Percentiles rank a stretch among this genome's conserved stretches.
Conservation (phyloP, 768 basidiomycete species). For the Boletales sp. region DNA sequence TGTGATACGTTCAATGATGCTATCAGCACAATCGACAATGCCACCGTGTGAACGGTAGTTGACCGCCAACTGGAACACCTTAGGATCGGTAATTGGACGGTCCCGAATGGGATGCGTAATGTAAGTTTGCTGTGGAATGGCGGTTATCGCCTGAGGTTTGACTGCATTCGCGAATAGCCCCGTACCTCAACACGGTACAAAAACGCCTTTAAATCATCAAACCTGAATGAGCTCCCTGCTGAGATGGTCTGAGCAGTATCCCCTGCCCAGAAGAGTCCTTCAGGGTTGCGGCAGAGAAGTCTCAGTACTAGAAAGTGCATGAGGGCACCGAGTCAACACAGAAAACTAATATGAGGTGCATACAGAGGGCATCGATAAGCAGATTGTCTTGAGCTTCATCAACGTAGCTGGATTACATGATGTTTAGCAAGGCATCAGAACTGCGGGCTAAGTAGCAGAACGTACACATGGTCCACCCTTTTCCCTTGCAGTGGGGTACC, state of each 20-base stretch:
- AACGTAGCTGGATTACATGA: constrained; percentile 44
- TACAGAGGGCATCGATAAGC: constrained; percentile 59
- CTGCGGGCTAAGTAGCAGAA: background rate
- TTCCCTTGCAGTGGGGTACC: constrained; percentile 32
- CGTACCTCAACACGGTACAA: constrained; percentile 58
- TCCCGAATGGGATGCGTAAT: constrained; percentile 6
- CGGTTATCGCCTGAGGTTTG: background rate
- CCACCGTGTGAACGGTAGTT: constrained; percentile 75
- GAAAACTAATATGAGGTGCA: constrained; percentile 8
- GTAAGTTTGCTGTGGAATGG: constrained; percentile 21
- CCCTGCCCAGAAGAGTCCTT: constrained; percentile 76
- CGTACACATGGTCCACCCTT: constrained; percentile 56
- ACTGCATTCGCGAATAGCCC: background rate
- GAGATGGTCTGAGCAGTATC: constrained; percentile 80
- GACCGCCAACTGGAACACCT: constrained; percentile 52
- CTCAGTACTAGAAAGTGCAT: constrained; percentile 47
- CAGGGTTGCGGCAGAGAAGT: constrained; percentile 55
- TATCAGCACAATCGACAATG: constrained; percentile 69
- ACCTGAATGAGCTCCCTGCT: constrained; percentile 67
- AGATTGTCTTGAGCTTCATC: constrained; percentile 76
- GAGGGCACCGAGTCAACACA: background rate
- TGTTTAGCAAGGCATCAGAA: background rate
- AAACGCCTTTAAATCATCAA: constrained; percentile 68
- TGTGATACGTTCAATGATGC: constrained; percentile 58
- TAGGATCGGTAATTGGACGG: constrained; percentile 23